Conservation (phyloP, 352 stramenopile genomes). For the Phytophthora ohioensis region DNA sequence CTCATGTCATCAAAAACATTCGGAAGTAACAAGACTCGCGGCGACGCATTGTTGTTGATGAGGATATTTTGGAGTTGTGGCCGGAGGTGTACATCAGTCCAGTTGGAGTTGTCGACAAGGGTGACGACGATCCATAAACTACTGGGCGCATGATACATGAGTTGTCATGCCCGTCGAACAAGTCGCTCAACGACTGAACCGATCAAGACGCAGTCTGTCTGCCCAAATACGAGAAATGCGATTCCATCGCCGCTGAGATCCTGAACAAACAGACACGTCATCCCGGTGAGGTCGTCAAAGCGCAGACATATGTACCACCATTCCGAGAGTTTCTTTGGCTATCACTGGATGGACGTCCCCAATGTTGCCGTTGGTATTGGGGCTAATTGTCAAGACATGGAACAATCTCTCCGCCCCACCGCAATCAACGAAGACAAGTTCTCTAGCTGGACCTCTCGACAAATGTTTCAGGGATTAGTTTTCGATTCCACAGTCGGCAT, state of each 20-base stretch:
- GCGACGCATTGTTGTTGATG: too few relatives aligned
- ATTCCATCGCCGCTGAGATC: constrained; percentile 15
- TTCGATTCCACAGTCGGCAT: neutral
- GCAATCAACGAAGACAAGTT: constrained; percentile 39
- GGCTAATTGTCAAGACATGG: constrained; percentile 3
- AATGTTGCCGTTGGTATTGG: neutral
- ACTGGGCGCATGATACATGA: constrained; percentile 24
- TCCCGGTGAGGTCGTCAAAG: neutral
- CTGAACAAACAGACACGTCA: neutral
- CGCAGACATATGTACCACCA: neutral
- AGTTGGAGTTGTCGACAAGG: too few relatives aligned
- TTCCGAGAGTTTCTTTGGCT: constrained; percentile 11
- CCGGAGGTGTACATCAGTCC: too few relatives aligned
- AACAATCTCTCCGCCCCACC: constrained; percentile 11
- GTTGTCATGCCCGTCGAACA: constrained; percentile 14
- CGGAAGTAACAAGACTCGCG: too few relatives aligned
- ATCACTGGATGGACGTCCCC: constrained; percentile 27
- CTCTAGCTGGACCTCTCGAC: neutral
- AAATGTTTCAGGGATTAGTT: neutral
- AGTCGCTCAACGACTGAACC: constrained; percentile 23
- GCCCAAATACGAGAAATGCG: constrained; percentile 8
- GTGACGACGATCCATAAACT: too few relatives aligned
- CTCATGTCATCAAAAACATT: too few relatives aligned
- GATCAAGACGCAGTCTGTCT: neutral
- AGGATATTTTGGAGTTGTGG: too few relatives aligned